Conservation (phyloP, 2,329 filamentous ascomycete genomes). For the Harringtonia lauricola region DNA sequence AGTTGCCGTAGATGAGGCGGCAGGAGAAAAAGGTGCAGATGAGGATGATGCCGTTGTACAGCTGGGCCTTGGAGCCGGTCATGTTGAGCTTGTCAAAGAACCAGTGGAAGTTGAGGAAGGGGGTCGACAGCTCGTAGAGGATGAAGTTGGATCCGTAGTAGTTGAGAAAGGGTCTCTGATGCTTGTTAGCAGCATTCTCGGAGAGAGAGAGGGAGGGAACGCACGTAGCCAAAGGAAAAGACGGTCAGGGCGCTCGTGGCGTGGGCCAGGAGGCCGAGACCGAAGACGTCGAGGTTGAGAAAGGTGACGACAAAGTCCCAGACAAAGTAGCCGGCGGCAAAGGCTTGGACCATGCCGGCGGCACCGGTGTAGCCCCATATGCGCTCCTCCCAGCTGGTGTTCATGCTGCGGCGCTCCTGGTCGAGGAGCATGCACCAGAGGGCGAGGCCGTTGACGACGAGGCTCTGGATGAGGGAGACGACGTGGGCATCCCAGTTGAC, state of each 20-base stretch:
- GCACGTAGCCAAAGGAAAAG: constrained; percentile 69
- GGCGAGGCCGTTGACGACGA: constrained; percentile 60
- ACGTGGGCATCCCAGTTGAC: constrained; percentile 82
- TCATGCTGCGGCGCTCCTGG: constrained; percentile 54
- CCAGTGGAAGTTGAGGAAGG: constrained; percentile 84
- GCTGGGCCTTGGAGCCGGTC: constrained; percentile 62
- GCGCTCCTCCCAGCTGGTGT: constrained; percentile 44
- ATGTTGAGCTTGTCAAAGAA: constrained; percentile 80
- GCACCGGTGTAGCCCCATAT: constrained; percentile 70
- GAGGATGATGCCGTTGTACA: constrained; percentile 66
- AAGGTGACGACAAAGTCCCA: constrained; percentile 69
- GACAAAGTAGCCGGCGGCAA: constrained; percentile 72
- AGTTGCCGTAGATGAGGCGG: constrained; percentile 68
- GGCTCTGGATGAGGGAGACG: constrained; percentile 70
- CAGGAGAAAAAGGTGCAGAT: constrained; percentile 66
- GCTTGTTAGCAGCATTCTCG: background rate
- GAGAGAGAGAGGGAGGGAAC: constrained; percentile 20
- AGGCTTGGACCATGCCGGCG: constrained; percentile 60
- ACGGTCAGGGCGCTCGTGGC: constrained; percentile 63
- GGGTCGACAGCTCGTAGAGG: constrained; percentile 76
- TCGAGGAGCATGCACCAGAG: constrained; percentile 63
- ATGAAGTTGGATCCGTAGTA: constrained; percentile 75
- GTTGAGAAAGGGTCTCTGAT: constrained; percentile 70
- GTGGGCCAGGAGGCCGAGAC: constrained; percentile 66
- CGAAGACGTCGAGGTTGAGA: constrained; percentile 60